Conservation (phyloP, 2,329 filamentous ascomycete genomes). For the Paramyrothecium roridum region DNA sequence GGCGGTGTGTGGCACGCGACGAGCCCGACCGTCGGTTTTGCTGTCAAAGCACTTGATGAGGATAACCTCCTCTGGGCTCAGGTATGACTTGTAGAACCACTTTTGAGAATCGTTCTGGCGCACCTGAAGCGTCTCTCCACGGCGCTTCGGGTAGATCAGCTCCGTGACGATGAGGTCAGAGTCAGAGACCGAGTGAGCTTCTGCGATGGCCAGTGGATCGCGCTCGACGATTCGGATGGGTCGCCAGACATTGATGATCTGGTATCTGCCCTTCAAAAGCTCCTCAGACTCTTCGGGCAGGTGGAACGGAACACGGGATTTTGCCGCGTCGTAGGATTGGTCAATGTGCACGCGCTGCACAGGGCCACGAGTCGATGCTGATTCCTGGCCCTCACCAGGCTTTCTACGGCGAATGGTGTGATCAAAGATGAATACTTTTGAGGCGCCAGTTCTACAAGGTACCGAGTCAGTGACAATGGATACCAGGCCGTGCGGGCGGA, state of each 20-base stretch:
- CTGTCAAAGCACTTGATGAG: conserved; percentile 62
- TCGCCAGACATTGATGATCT: conserved; percentile 54
- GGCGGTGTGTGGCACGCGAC: conserved; percentile 52
- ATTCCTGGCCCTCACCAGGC: conserved; percentile 41
- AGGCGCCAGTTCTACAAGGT: conserved; percentile 47
- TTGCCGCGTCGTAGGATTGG: conserved; percentile 46
- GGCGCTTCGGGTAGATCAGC: conserved; percentile 48
- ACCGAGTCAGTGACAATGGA: not conserved
- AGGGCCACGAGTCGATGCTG: conserved; percentile 37
- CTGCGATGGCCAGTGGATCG: conserved; percentile 52
- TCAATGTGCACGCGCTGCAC: conserved; percentile 52
- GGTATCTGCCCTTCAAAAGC: conserved; percentile 41
- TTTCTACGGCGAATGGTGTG: conserved; percentile 49
- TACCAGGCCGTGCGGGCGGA: not conserved
- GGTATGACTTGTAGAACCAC: conserved; percentile 51
- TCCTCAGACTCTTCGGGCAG: conserved; percentile 41
- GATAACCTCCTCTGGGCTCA: conserved; percentile 51
- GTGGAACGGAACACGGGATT: conserved; percentile 32
- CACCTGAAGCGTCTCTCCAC: conserved; percentile 47
- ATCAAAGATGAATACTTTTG: conserved; percentile 58
- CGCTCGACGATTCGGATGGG: conserved; percentile 47
- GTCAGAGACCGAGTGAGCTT: conserved; percentile 46
- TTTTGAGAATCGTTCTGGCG: conserved; percentile 36
- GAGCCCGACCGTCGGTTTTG: conserved; percentile 49
- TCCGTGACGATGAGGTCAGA: conserved; percentile 44